Evolutionary conservation across 2,329 filamentous ascomycete species (phyloP), one percentile per base, ranked within the genome.

Genomic region (Clonostachys rhizophaga): DNA sequence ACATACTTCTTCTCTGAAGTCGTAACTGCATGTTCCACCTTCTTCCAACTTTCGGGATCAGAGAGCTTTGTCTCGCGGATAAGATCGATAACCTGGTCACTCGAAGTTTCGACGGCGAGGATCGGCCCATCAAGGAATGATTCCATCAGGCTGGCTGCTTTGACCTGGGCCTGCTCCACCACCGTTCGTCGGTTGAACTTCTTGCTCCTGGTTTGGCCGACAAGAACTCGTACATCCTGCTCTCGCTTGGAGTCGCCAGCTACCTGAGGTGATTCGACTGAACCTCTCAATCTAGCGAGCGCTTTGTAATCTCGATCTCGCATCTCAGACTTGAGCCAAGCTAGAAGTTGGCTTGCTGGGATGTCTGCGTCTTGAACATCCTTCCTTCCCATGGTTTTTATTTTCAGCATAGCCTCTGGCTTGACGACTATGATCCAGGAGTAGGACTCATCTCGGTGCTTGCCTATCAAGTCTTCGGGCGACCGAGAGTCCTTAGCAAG

Each of bases 371-470:
- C 90, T 30, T 75, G 70, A 9, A 83, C 73, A 50, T 95, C 89
- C 58, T 87, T 94, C 50, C 84, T 83, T 34, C 83, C 79, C 59
- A 91, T 80, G 12, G 81, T 89, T 60, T 87, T 89, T 53, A 96
- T 79, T 67, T 95, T 95, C 43, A 95, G 75, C 68, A 72, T 84
- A 57, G 66, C 83, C 67, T 81, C 88, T 50, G 83, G 86, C 62
- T 96, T 95, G 58, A 96, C 84, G 51, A 95, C 87, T 36, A 96
- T 81, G 50, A 96, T 83, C 89, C 91, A 97, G 24, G 81, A 86
- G 63, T 95, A 88, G 30, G 77, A 77, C 54, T 90, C 86, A 48
- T 91, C 87, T 13, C 86, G 78, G 58, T 95, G 87, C 58, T 84
- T 84, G 30, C 84, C 81, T 13, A 89, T 74, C 11, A 96, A 72